Percentiles rank a stretch among this genome's conserved stretches.
Conservation (phyloP, 2,329 filamentous ascomycete species). For the Neurospora crassa region DNA sequence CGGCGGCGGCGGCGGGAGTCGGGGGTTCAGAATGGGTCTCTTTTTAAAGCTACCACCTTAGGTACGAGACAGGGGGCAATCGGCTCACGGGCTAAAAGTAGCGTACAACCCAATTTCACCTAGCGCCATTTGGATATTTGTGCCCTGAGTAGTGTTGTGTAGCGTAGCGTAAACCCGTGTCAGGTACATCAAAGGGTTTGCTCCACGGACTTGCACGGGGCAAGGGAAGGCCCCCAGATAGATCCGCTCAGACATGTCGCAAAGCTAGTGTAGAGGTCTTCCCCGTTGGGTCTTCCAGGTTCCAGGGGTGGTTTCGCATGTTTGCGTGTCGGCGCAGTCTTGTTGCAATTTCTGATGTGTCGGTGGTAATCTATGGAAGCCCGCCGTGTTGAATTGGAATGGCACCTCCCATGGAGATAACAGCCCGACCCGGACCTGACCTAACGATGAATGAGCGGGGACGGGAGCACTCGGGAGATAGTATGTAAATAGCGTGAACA, state of each 20-base stretch:
- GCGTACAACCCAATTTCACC: not conserved
- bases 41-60: not conserved
- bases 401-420: not conserved
- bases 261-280: too few relatives aligned
- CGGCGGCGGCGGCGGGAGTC: not conserved
- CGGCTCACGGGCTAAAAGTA: not conserved
- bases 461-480: too few relatives aligned
- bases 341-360: not conserved
- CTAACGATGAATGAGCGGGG: not conserved
- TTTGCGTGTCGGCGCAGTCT: not conserved
- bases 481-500: not conserved
- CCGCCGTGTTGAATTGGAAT: not conserved
- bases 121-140: too few relatives aligned
- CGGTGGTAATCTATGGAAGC: not conserved
- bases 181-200: too few relatives aligned
- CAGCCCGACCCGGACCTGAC: not conserved
- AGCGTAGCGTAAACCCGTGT: too few relatives aligned
- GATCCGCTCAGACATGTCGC: too few relatives aligned
- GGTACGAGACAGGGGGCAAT: not conserved
- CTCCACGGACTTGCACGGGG: not conserved
- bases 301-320: not conserved
- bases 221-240: too few relatives aligned
- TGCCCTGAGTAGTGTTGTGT: too few relatives aligned
- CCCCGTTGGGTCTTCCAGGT: not conserved
- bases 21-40: not conserved